Percentiles rank a stretch among this genome's conserved stretches.
Conservation (phyloP, 2,329 filamentous ascomycete genomes). For the Xylariales sp. region DNA sequence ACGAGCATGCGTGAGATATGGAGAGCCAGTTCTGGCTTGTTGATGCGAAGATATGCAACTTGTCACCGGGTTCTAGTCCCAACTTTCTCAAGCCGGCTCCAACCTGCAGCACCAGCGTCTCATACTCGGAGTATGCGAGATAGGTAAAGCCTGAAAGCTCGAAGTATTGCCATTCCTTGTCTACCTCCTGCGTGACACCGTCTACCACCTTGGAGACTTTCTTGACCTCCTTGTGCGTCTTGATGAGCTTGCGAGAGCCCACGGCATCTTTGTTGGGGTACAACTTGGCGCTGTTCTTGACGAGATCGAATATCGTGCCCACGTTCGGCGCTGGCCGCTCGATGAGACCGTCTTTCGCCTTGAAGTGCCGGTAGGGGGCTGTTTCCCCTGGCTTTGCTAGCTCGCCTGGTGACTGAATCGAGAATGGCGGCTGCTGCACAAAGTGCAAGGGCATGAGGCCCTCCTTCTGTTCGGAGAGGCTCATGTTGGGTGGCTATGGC, state of each 20-base stretch:
- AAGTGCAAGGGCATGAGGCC: slow-evolving; percentile 50
- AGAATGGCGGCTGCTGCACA: slow-evolving; percentile 68
- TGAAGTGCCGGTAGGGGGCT: slow-evolving; percentile 70
- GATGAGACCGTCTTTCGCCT: slow-evolving; percentile 65
- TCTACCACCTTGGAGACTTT: slow-evolving; percentile 86
- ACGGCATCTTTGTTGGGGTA: slow-evolving; percentile 61
- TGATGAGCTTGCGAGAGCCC: slow-evolving; percentile 68
- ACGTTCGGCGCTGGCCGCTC: slow-evolving; percentile 63
- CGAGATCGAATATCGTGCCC: slow-evolving; percentile 73
- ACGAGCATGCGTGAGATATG: slow-evolving; percentile 69
- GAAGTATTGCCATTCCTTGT: slow-evolving; percentile 89
- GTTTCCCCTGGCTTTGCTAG: slow-evolving; percentile 75
- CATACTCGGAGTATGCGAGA: slow-evolving; percentile 75
- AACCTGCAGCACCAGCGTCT: slow-evolving; percentile 62
- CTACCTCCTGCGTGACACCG: slow-evolving; percentile 71
- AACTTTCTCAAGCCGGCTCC: slow-evolving; percentile 71
- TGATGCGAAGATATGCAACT: slow-evolving; percentile 77
- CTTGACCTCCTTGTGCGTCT: slow-evolving; percentile 78
- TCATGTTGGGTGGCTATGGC: too few relatives aligned
- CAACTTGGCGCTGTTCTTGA: slow-evolving; percentile 61
- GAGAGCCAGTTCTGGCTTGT: slow-evolving; percentile 83
- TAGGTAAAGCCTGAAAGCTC: slow-evolving; percentile 76
- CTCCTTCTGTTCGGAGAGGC: slow-evolving; percentile 13
- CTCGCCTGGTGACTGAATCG: slow-evolving; percentile 65
- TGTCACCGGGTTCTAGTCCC: slow-evolving; percentile 62